Conservation (phyloP, 2,329 filamentous ascomycete genomes). For the Celoporthe dispersa region DNA sequence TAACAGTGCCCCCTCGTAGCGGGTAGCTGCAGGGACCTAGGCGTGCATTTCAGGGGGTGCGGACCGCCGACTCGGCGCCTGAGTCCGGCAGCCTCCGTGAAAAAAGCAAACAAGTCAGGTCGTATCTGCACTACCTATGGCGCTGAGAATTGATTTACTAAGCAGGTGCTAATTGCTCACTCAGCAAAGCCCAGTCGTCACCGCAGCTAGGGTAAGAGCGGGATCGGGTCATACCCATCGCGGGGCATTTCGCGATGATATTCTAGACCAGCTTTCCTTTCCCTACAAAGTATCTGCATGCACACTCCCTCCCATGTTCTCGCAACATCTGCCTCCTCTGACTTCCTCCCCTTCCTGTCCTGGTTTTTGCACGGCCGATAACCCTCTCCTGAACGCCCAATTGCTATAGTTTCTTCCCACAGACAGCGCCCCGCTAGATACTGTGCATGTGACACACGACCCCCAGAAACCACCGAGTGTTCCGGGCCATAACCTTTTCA, state of each 20-base stretch:
- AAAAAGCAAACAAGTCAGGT: neutral
- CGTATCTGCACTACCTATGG: neutral
- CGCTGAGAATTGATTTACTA: neutral
- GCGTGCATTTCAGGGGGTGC: neutral
- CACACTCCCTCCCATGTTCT: neutral
- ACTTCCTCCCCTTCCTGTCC: neutral
- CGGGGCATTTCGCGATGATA: conserved; percentile 13
- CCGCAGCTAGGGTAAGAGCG: neutral
- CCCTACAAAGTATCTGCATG: neutral
- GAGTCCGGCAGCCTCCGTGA: neutral
- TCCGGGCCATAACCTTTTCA: neutral
- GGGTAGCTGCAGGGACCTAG: neutral
- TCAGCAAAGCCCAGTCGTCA: neutral
- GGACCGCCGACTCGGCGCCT: neutral
- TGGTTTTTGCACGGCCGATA: neutral
- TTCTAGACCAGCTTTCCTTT: neutral
- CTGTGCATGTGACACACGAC: neutral
- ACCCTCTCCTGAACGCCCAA: neutral
- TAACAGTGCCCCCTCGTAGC: neutral
- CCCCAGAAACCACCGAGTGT: neutral
- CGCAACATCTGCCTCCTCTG: neutral
- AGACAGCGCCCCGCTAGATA: neutral
- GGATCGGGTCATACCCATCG: neutral
- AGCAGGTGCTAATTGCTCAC: conserved; percentile 16
- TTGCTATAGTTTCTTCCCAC: neutral